phyloP scores from a whole-genome alignment of 2,329 filamentous ascomycete species.

The Alternaria sp. region DNA sequence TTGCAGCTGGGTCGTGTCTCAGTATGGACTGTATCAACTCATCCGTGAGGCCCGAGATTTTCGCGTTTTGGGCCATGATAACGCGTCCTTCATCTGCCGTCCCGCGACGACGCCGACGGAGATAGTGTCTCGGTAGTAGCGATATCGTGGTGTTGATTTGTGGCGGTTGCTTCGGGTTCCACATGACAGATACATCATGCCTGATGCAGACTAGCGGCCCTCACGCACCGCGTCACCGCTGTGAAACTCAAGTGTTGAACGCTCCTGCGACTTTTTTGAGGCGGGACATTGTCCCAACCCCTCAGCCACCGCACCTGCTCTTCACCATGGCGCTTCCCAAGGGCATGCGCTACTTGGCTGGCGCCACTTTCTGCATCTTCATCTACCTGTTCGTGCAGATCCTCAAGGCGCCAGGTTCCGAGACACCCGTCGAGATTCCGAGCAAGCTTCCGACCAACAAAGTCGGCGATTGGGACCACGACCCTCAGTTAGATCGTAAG shows the following conservation, averaged over 20 bases:
- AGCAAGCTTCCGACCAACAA: constrained; percentile 47
- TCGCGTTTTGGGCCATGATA: constrained; percentile 75
- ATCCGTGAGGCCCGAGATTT: constrained; percentile 71
- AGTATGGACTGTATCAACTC: constrained; percentile 74
- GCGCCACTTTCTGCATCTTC: constrained; percentile 76
- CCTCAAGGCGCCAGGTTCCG: constrained; percentile 67
- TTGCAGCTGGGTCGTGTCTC: constrained; percentile 53
- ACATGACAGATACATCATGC: constrained; percentile 18
- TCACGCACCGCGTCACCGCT: constrained; percentile 19
- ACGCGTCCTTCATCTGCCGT: constrained; percentile 11
- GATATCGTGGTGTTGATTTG: constrained; percentile 10
- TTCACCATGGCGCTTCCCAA: constrained; percentile 81
- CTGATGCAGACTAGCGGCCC: constrained; percentile 8
- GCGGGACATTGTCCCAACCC: constrained; percentile 15
- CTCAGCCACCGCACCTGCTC: constrained; percentile 8
- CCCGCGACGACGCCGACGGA: not conserved
- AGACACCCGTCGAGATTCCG: constrained; percentile 53
- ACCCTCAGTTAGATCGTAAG: constrained; percentile 89
- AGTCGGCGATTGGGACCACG: constrained; percentile 72
- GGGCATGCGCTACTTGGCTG: constrained; percentile 81
- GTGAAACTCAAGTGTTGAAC: constrained; percentile 17
- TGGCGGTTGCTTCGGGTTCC: constrained; percentile 15
- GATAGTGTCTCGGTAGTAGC: not conserved
- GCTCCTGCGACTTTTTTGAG: constrained; percentile 9
- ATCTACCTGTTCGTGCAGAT: constrained; percentile 82